Evolutionary conservation across 192 early-diverging fungal genomes (phyloP), one percentile per base, ranked within the genome.

Genomic region (Linnemannia exigua): DNA sequence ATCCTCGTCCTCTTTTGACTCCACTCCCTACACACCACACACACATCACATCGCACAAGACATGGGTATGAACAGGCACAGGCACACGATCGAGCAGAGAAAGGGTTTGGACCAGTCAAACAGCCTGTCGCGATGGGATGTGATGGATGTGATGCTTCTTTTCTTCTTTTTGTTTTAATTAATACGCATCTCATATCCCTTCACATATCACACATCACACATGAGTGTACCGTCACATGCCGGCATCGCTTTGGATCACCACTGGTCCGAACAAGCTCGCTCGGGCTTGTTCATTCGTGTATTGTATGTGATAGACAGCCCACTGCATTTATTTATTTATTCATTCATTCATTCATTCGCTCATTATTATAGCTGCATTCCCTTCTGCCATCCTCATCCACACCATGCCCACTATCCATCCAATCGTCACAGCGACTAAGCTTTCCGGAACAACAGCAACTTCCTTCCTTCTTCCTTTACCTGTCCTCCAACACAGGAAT

Each of bases 81-180:
- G 58, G 58, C 58, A 63, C 58, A 63, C 58, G 58, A 63, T 63
- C 58, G 58, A 63, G 31, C 22, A 25, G 31, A 63, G 12, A 63
- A 25, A 31, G 58, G 28, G 28, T 63, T 33, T 63, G 58, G 58
- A 63, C 58, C 58, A 63, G 58, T 63, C 58, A 63, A 63, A 63
- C 31, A 12, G 58, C 58, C 31, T 63, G 41, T 44, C 41, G 9
- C n/a, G n/a, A n/a, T n/a, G n/a, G n/a, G n/a, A n/a, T n/a, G 41
- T 44, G 41, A 44, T 44, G 41, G 41, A 44, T 44, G 41, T 44
- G 41, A 44, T 44, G 41, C 41, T 63, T 63, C 54, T 63, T 14
- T 63, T 15, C 31, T 63, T 0, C 2, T 63, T 63, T 1, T 12
- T 63, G 58, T 14, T 63, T n/a, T 14, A 15, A 63, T 11, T 8